Percentiles rank a stretch among this genome's conserved stretches.
Conservation (phyloP, 164 flowering plant species). For the Chimonanthus salicifolius region DNA sequence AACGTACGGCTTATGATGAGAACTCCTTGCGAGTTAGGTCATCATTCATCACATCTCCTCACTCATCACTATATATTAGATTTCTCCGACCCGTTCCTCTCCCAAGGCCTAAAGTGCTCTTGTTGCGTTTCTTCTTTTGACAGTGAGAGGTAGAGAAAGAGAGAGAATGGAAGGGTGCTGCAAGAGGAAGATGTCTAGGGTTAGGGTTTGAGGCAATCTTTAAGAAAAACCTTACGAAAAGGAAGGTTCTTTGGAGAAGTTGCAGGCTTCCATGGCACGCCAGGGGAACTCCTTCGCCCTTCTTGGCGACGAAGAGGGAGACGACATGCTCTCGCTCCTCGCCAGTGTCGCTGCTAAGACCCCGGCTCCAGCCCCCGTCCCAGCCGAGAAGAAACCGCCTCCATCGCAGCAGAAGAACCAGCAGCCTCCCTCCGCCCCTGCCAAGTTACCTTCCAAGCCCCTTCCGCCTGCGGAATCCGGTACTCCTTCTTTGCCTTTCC, state of each 20-base stretch:
- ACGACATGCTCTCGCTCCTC: slow-evolving; percentile 16
- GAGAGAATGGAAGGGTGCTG: background rate
- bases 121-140: background rate
- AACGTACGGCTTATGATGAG: too few species aligned
- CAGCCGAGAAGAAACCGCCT: slow-evolving; percentile 8
- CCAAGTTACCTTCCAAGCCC: slow-evolving; percentile 16
- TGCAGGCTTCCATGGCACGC: slow-evolving; percentile 14
- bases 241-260: background rate
- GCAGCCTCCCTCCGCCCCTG: slow-evolving; percentile 4
- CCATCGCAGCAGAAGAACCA: slow-evolving; percentile 5
- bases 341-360: slow-evolving; percentile 19
- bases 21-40: too few species aligned
- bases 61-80: too few species aligned
- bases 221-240: background rate
- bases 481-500: background rate
- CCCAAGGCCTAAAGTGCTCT: too few species aligned
- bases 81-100: too few species aligned
- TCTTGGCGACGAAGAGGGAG: slow-evolving; percentile 24
- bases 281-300: slow-evolving; percentile 27
- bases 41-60: too few species aligned
- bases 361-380: slow-evolving; percentile 7
- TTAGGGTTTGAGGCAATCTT: background rate
- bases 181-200: background rate
- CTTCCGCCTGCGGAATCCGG: slow-evolving; percentile 14
- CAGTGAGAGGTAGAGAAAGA: background rate